These are phyloP conservation scores for Penicillium sp. DNA, from an alignment of 2,329 filamentous ascomycete genomes.

Conservation along the genomic window DNA sequence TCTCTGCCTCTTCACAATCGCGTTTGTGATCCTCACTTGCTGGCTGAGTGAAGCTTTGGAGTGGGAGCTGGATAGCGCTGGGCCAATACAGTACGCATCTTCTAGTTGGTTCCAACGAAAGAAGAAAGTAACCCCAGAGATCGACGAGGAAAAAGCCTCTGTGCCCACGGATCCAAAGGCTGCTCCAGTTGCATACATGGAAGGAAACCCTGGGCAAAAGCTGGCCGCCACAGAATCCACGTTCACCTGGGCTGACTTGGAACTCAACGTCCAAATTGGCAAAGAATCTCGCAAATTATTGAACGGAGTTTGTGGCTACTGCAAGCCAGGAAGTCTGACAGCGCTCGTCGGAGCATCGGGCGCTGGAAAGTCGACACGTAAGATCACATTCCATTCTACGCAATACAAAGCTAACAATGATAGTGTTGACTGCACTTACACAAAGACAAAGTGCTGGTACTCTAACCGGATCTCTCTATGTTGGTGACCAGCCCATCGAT, in stretches of 20 bases:
- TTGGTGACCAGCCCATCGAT: constrained; percentile 60
- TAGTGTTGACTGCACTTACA: constrained; percentile 67
- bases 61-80: constrained; percentile 60
- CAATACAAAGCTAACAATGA: constrained; percentile 25
- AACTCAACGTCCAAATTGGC: constrained; percentile 66
- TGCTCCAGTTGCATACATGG: constrained; percentile 19
- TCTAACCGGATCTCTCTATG: constrained; percentile 61
- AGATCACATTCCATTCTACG: constrained; percentile 54
- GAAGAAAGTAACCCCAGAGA: not conserved
- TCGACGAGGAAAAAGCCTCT: constrained; percentile 30
- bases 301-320: constrained; percentile 69
- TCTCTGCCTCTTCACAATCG: constrained; percentile 68
- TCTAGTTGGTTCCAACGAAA: constrained; percentile 34
- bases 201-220: constrained; percentile 23
- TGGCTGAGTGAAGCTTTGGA: constrained; percentile 65
- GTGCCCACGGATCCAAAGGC: constrained; percentile 21
- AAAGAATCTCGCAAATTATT: constrained; percentile 59
- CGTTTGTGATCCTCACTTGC: constrained; percentile 69
- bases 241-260: constrained; percentile 67
- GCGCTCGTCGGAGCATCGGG: constrained; percentile 62
- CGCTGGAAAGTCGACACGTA: constrained; percentile 59
- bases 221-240: constrained; percentile 58
- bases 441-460: constrained; percentile 63
- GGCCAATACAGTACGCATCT: constrained; percentile 66
- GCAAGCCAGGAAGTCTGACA: constrained; percentile 62